These are phyloP conservation scores for Tolypocladium sp. DNA, from an alignment of 2,329 filamentous ascomycete genomes.

Conservation along the genomic window DNA sequence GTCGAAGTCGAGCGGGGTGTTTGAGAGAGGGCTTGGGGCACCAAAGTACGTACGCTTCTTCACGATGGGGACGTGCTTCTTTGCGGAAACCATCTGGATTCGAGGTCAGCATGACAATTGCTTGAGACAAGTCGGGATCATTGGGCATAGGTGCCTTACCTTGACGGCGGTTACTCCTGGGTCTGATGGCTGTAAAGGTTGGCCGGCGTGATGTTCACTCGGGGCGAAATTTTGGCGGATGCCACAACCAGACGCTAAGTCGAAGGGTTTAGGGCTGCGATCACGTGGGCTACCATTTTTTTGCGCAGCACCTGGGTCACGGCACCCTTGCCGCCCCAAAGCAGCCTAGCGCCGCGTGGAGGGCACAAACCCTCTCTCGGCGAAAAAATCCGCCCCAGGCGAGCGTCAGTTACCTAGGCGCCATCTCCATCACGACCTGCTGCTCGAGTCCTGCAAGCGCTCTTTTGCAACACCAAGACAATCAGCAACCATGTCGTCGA, in stretches of 20 bases:
- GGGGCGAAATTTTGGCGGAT: constrained; percentile 25
- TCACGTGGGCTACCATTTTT: constrained; percentile 16
- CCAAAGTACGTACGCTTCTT: constrained; percentile 87
- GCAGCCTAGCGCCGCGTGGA: constrained; percentile 16
- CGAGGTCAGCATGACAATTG: constrained; percentile 19
- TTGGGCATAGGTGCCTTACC: constrained; percentile 17
- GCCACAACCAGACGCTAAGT: constrained; percentile 17
- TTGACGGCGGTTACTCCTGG: constrained; percentile 30
- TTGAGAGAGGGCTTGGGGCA: constrained; percentile 4
- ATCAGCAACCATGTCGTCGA: constrained; percentile 61
- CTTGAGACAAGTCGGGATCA: not conserved
- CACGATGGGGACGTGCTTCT: constrained; percentile 98
- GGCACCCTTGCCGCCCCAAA: constrained; percentile 2
- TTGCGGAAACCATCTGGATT: constrained; percentile 88
- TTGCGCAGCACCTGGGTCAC: not conserved
- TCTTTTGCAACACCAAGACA: constrained; percentile 6
- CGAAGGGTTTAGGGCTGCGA: constrained; percentile 24
- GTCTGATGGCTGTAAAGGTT: constrained; percentile 24
- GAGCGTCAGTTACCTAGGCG: not conserved
- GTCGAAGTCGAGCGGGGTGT: not conserved
- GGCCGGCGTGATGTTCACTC: constrained; percentile 24
- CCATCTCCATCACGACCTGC: constrained; percentile 5
- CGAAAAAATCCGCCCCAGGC: constrained; percentile 10
- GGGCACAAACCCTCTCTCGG: constrained; percentile 24
- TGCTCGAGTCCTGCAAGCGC: constrained; percentile 3